Base-by-base conservation (phyloP, 768 basidiomycete genomes). In the Lentinula edodes region DNA sequence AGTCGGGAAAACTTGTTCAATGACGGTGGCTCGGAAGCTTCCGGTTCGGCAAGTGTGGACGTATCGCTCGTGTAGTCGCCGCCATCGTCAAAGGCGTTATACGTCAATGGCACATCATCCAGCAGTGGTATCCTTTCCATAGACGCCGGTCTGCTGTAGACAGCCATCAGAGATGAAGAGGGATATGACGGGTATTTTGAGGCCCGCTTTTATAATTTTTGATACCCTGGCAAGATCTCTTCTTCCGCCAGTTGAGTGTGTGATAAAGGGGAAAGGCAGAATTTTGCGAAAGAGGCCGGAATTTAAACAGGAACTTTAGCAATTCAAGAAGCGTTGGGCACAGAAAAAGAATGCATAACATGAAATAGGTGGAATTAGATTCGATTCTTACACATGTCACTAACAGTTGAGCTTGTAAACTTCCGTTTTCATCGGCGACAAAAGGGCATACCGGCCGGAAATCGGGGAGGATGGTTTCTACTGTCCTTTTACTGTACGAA, bases 41-140 rank as follows among this genome's bases (percentile, higher is more conserved):
- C 73, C 52, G 64, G n/a, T 18, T 75, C 70, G 20, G 68, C 67
- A 50, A 64, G 57, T n/a, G 72, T 65, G 41, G 75, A 67, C 2
- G 72, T 68, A 52, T 52, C 59, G 28, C 58, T 60, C 69, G 53
- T 16, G 62, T 62, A 68, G 28, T 28, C 65, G 63, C 74, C 74
- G 70, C 72, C 71, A 69, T 78, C 75, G 74, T 79, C 69, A 51
- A 76, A 72, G 64, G 81, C 70, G 71, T 72, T 65, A 67, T 84
- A 86, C 35, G 80, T 82, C 57, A 79, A 72, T 52, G 78, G 77
- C 61, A 72, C 72, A 65, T 79, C 76, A 65, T 74, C 70, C 71
- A 90, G 79, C 72, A 90, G 79, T 58, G 87, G 82, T 62, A 76
- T 79, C 52, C 84, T 80, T 73, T 86, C 83, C 63, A 76, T 74